Base-by-base conservation (phyloP, 2,329 filamentous ascomycete species). In the Neonectria punicea region DNA sequence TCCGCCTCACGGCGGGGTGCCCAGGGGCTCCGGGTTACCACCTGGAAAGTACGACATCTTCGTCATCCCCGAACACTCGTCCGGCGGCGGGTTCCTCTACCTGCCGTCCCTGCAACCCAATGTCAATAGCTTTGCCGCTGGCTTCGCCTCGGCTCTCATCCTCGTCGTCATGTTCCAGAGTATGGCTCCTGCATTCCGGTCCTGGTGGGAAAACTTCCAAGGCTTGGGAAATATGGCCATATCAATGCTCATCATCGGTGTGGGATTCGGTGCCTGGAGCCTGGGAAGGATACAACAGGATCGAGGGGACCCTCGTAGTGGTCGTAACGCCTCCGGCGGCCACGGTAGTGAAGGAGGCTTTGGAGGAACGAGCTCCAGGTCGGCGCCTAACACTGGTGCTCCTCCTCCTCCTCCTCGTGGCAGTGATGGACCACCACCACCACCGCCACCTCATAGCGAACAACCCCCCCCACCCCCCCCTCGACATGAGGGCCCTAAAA, bases 41-140 rank as follows among this genome's bases (percentile, higher is more conserved):
- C 86, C 92, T 1, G 94, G 95, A 60, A 97, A 96, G 77, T 98
- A 97, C 80, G 95, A 98, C 83, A 97, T 98, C 77, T 98, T 98
- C 82, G 92, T 98, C 78, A 94, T 98, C 75, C 95, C 95, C 8
- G 93, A 94, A 51, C 94, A 97, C 79, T 95, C 94, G 11, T 87
- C 94, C 7, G 95, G 95, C 58, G 89, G 90, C 0, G 95, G 95
- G 36, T 98, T 98, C 80, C 84, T 98, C 30, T 98, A 98, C 79
- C 87, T 98, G n/a, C 95, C 95, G 0, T 97, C 94, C 0, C 80
- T 98, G 67, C 88, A 91, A 75, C 92, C 93, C 20, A 93, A 96
- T 75, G 86, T 91, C 74, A 97, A 97, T 80, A 97, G 93, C 80
- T 98, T 98, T 79, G 86, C 94, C 22, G 94, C 94, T 4, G 95